Base-by-base conservation (phyloP, 1,139 yeast genomes). In the Yamadazyma jaroonii region DNA sequence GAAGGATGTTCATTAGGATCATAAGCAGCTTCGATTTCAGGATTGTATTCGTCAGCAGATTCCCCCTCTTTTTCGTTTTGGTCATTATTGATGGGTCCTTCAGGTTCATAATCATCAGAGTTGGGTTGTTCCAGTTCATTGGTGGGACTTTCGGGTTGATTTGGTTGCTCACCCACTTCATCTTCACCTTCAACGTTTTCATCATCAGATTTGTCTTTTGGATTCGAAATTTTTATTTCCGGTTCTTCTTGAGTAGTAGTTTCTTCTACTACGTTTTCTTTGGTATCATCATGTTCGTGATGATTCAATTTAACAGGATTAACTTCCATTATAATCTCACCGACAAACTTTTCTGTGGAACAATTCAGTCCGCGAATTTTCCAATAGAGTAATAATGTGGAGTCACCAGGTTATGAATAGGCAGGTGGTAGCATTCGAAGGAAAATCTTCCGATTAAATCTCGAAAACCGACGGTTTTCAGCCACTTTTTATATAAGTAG, bases 11-110 rank as follows among this genome's bases (percentile, higher is more conserved):
- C 11, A 25, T 25, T 11, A 11, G 40, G 40, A 11, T 37, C 36
- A 30, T 32, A 33, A 11, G 40, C 40, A n/a, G 31, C 34, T 31
- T 37, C 40, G 24, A 11, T 5, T 37, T 37, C 40, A 9, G 38
- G 38, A 7, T 29, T 24, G 25, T 24, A 29, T 17, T 34, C 33
- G 9, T 34, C 28, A 15, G n/a, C 11, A n/a, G 11, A n/a, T 17
- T 29, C 32, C 23, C 7, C 6, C 3, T 3, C 13, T 7, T 15
- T 12, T 9, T 20, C 33, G 3, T 21, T 20, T 14, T 12, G 12
- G 31, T n/a, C 8, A 8, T 15, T 29, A 12, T 25, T 20, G 6
- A 3, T 9, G 3, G 30, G 9, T 9, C 9, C 31, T 9, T 29
- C 23, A 8, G 37, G 37, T 15, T 35, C 34, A 29, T 35, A 35